A percentile compares a stretch with the other conserved stretches of the same genome.
phyloP scores from a whole-genome alignment of 805 yeast species.

The Metschnikowia aberdeeniae region DNA sequence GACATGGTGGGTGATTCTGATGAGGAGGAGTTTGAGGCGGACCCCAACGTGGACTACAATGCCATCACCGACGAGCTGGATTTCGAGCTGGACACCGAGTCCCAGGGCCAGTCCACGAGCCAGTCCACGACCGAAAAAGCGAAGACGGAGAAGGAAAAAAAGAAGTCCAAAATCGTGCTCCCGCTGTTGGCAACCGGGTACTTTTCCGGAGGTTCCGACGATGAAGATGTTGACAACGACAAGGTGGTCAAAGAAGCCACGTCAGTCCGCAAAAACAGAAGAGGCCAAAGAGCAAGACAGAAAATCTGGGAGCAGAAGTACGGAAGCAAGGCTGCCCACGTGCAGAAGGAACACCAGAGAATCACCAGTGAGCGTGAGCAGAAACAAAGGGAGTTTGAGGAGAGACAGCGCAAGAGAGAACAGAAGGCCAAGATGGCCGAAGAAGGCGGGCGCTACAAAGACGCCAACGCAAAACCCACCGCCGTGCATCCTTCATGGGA shows the following conservation, averaged over 20 bases:
- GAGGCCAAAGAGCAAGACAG: slow-evolving; percentile 97
- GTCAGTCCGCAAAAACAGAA: slow-evolving; percentile 71
- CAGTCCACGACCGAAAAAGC: slow-evolving; percentile 1
- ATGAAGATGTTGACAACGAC: slow-evolving; percentile 45
- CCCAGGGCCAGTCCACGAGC: slow-evolving; percentile 19
- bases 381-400: slow-evolving; percentile 65
- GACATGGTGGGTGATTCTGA: slow-evolving; percentile 42
- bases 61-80: slow-evolving; percentile 64
- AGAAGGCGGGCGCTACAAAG: slow-evolving; percentile 22
- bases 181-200: slow-evolving; percentile 81
- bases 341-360: slow-evolving; percentile 59
- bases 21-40: slow-evolving; percentile 33
- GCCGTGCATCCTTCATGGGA: slow-evolving; percentile 92
- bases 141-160: slow-evolving; percentile 19
- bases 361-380: slow-evolving; percentile 52
- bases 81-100: slow-evolving; percentile 30
- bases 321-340: slow-evolving; percentile 81
- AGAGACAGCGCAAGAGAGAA: slow-evolving; percentile 64
- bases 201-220: slow-evolving; percentile 78
- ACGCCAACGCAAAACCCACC: slow-evolving; percentile 3
- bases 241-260: slow-evolving; percentile 50
- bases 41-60: slow-evolving; percentile 46
- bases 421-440: slow-evolving; percentile 39
- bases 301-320: slow-evolving; percentile 93
- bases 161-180: slow-evolving; percentile 35